Evolutionary conservation across 768 basidiomycete genomes (phyloP).

Genomic region (Daedalea quercina): DNA sequence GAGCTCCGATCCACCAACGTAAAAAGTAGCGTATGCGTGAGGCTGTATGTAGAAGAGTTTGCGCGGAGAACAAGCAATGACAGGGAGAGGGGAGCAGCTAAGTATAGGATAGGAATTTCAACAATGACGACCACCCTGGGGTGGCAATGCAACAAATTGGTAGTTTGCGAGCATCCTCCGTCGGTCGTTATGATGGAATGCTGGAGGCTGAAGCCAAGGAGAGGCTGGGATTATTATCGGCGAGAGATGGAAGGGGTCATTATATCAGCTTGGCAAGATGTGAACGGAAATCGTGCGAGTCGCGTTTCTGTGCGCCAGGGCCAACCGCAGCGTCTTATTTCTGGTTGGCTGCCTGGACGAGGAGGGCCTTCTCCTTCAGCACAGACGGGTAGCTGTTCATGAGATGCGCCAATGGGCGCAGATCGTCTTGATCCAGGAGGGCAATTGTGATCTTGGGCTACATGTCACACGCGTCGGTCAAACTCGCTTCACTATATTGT

Average conservation of each 20-base stretch:
- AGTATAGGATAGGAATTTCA: not conserved
- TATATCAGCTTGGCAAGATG: not conserved
- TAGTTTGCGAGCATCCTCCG: too few relatives aligned
- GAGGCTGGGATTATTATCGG: not conserved
- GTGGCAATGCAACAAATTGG: too few relatives aligned
- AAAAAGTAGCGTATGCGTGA: not conserved
- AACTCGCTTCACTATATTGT: not conserved
- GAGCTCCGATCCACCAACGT: slow-evolving; percentile 2
- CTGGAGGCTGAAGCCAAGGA: not conserved
- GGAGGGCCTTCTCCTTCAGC: slow-evolving; percentile 68
- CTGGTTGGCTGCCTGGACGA: slow-evolving; percentile 15
- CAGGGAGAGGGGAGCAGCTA: too few relatives aligned
- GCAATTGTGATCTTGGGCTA: slow-evolving; percentile 82
- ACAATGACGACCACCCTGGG: not conserved
- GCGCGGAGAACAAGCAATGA: not conserved
- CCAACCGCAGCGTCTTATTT: slow-evolving; percentile 10
- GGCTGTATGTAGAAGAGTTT: not conserved
- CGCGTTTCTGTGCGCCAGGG: not conserved
- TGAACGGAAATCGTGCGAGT: not conserved
- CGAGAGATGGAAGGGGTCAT: not conserved
- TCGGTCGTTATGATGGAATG: not conserved
- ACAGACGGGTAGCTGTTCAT: slow-evolving; percentile 83
- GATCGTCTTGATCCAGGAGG: slow-evolving; percentile 79
- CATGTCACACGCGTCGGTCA: not conserved
- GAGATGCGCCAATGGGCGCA: slow-evolving; percentile 75